Evolutionary conservation across 1,284 basidiomycete species (phyloP).

Genomic region (Ceratobasidium sp.): DNA sequence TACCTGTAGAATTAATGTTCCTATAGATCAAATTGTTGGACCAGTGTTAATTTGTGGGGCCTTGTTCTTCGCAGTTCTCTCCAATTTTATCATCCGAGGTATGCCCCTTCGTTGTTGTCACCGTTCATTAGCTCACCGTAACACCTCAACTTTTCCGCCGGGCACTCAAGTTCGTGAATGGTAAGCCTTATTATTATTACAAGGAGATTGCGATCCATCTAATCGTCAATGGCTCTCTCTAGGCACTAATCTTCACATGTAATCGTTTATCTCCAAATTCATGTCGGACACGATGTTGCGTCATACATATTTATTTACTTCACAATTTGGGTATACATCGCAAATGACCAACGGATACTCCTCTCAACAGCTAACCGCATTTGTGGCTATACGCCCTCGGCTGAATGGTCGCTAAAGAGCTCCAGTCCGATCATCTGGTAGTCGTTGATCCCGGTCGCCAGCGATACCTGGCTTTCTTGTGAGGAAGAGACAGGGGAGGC

Average conservation of each 20-base stretch:
- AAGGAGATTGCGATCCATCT: background rate
- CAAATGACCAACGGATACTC: background rate
- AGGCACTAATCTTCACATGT: conserved; percentile 25
- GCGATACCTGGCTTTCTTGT: background rate
- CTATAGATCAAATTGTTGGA: conserved; percentile 75
- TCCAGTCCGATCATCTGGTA: background rate
- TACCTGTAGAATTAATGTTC: conserved; percentile 12
- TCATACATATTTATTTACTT: background rate
- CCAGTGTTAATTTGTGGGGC: conserved; percentile 80
- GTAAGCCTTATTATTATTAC: conserved; percentile 29
- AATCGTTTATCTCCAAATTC: conserved; percentile 7
- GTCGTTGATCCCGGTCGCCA: background rate
- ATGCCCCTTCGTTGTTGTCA: conserved; percentile 43
- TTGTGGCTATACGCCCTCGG: background rate
- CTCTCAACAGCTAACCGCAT: background rate
- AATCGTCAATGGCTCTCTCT: background rate
- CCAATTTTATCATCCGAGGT: conserved; percentile 88
- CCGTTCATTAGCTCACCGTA: background rate
- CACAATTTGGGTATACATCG: background rate
- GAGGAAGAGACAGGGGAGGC: background rate
- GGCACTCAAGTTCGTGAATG: conserved; percentile 39
- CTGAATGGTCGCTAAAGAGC: background rate
- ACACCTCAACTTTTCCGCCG: background rate
- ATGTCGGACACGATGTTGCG: background rate
- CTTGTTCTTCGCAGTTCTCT: conserved; percentile 83